phyloP scores from a whole-genome alignment of 2,329 filamentous ascomycete species.

The Fusarium abutilonis region DNA sequence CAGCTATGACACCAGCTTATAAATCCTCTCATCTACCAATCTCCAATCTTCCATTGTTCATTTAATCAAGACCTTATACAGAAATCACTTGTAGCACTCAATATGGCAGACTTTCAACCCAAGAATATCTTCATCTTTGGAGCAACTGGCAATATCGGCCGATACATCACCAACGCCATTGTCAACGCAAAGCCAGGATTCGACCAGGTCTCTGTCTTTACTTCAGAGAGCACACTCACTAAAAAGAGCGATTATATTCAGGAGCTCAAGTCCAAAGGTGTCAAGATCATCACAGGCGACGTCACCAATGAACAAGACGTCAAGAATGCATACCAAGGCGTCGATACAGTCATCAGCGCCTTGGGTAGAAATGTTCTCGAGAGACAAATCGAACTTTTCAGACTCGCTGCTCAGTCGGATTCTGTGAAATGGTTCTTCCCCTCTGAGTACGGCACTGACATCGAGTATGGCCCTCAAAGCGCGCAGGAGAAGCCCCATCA shows the following conservation, averaged over 20 bases:
- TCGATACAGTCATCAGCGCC: slow-evolving; percentile 73
- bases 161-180: slow-evolving; percentile 54
- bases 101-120: slow-evolving; percentile 36
- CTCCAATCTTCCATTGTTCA: background rate
- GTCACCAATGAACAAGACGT: slow-evolving; percentile 56
- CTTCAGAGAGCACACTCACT: slow-evolving; percentile 25
- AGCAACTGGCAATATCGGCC: slow-evolving; percentile 55
- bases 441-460: slow-evolving; percentile 73
- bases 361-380: slow-evolving; percentile 71
- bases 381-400: slow-evolving; percentile 69
- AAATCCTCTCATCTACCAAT: slow-evolving; percentile 1
- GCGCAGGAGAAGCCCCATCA: slow-evolving; percentile 73
- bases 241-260: slow-evolving; percentile 37
- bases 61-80: too few species aligned
- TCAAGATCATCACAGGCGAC: slow-evolving; percentile 45
- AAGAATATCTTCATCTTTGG: slow-evolving; percentile 48
- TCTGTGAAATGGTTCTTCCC: slow-evolving; percentile 72
- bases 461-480: slow-evolving; percentile 68
- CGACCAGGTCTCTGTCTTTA: slow-evolving; percentile 51
- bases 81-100: background rate
- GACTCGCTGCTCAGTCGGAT: slow-evolving; percentile 63
- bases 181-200: slow-evolving; percentile 50
- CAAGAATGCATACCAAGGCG: slow-evolving; percentile 66
- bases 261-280: slow-evolving; percentile 36
- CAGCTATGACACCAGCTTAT: slow-evolving; percentile 5